These are phyloP conservation scores for Tubosaeta sp. DNA, from an alignment of 768 basidiomycete species.

Conservation along the genomic window DNA sequence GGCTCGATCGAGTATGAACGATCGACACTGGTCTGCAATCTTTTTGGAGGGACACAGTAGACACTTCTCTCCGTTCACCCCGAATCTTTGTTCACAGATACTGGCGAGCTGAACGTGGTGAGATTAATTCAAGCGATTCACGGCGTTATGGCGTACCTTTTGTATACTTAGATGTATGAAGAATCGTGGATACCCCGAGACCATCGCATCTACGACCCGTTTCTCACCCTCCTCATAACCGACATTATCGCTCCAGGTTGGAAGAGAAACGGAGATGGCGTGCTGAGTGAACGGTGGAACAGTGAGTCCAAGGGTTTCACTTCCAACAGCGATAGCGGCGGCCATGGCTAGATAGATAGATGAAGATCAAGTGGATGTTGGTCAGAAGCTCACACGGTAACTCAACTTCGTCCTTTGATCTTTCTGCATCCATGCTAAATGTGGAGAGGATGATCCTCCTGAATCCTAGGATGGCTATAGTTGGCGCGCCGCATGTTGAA, in stretches of 20 bases:
- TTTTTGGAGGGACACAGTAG: constrained; percentile 74
- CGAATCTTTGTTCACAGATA: constrained; percentile 78
- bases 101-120: constrained; percentile 56
- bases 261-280: constrained; percentile 92
- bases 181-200: constrained; percentile 90
- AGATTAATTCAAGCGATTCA: background rate
- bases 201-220: constrained; percentile 74
- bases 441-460: constrained; percentile 15
- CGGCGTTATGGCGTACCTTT: constrained; percentile 52
- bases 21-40: constrained; percentile 70
- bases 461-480: background rate
- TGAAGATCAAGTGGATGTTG: background rate
- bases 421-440: constrained; percentile 3
- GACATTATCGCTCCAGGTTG: constrained; percentile 88
- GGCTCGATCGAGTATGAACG: constrained; percentile 60
- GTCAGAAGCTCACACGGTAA: background rate
- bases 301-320: constrained; percentile 40
- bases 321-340: constrained; percentile 4
- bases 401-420: background rate
- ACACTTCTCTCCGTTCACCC: constrained; percentile 62
- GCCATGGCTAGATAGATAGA: constrained; percentile 3
- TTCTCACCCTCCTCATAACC: constrained; percentile 89
- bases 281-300: constrained; percentile 73
- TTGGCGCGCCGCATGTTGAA: constrained; percentile 12
- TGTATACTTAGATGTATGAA: constrained; percentile 85